A percentile compares a stretch with the other conserved stretches of the same genome.
Conservation (phyloP, 345 rosid genomes). For the Pistacia integerrima region DNA sequence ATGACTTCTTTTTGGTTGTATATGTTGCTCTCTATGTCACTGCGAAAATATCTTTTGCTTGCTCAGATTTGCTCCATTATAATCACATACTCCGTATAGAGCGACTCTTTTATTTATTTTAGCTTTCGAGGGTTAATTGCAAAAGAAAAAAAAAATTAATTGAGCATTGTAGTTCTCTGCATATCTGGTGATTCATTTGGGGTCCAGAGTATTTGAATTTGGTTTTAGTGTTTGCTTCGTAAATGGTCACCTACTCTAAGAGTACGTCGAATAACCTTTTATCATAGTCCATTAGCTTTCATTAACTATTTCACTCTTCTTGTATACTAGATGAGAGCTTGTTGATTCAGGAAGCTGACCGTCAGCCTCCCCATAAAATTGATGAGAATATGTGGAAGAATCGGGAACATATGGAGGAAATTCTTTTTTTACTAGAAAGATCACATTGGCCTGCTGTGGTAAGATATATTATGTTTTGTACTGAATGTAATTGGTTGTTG, state of each 20-base stretch:
- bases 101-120: background rate
- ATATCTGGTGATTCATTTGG: background rate
- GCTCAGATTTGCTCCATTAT: background rate
- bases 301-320: background rate
- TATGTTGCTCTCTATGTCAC: background rate
- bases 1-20: background rate
- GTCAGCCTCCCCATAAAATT: conserved; percentile 77
- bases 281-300: background rate
- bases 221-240: background rate
- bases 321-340: conserved; percentile 49
- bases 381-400: conserved; percentile 99
- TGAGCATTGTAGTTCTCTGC: too few relatives aligned
- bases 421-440: conserved; percentile 64
- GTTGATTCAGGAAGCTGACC: conserved; percentile 60
- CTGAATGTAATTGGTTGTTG: background rate
- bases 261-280: too few relatives aligned
- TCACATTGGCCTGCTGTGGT: conserved; percentile 72
- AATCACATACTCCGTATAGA: background rate
- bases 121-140: background rate
- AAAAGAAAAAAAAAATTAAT: background rate
- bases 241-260: too few relatives aligned
- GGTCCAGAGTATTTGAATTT: background rate
- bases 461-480: conserved; percentile 13
- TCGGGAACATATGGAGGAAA: conserved; percentile 88
- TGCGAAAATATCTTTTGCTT: background rate